Evolutionary conservation across 371 early-diverging fungal species (phyloP), one percentile per base, ranked within the genome.

Genomic region (Polyrhizophydium stewartii): DNA sequence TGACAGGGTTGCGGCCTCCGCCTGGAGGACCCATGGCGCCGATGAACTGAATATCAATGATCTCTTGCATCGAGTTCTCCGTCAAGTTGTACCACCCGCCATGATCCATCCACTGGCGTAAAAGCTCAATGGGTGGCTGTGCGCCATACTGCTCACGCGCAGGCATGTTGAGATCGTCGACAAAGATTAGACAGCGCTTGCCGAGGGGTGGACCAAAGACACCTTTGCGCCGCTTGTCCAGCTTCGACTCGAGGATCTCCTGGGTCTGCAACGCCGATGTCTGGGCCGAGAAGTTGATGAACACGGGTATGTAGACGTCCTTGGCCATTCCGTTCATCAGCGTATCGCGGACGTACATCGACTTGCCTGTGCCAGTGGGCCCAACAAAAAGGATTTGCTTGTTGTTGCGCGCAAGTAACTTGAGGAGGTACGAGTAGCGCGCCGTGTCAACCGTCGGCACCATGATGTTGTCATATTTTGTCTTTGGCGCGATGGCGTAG

Each of bases 131-230:
- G 17, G 82, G 82, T 12, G 82, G 82, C 58, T 81, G 82, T 3
- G 79, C 79, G 3, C 81, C 81, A 59, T 79, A 75, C 56, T 60
- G 53, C 58, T 81, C 82, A 12, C 75, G 61, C 10, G 75, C 73
- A 6, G 82, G 82, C 82, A 81, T 81, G 64, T 78, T 78, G 56
- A 81, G 59, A 57, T 81, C 82, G 57, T 81, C 82, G 2, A 81
- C 79, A 60, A 81, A 81, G 27, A 81, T 73, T 21, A 81, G 55
- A 25, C 66, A 64, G 58, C 65, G 69, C 60, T 81, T 78, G 2
- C 79, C 79, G 46, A 75, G 45, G 0, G 76, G 69, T 2, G 82
- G 76, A 0, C 82, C 79, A 67, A 68, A 74, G 7, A 78, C 75
- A 0, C 82, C 82, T 61, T 81, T 81, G 37, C 75, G 43, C 35